Conservation (phyloP, 495 filamentous ascomycete genomes). For the Diplogelasinospora grovesii region DNA sequence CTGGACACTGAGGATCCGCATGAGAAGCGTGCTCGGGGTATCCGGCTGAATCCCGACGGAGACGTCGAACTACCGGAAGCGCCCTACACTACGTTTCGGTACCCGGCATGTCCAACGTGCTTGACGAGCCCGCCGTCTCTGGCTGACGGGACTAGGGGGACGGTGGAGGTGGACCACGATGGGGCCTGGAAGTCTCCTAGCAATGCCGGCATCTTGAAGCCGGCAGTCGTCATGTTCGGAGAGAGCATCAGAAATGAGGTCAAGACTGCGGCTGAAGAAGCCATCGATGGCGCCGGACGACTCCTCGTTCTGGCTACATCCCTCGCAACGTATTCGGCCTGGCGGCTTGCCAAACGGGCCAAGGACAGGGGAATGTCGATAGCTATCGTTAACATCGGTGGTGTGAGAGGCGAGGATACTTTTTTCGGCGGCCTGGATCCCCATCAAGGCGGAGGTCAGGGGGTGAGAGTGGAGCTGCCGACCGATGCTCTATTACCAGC, state of each 20-base stretch:
- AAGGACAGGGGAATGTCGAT: slow-evolving; percentile 77
- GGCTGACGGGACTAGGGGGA: slow-evolving; percentile 47
- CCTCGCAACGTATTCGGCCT: slow-evolving; percentile 90
- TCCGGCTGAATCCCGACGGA: slow-evolving; percentile 87
- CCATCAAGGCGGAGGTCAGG: slow-evolving; percentile 39
- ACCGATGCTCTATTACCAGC: slow-evolving; percentile 49
- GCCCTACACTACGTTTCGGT: slow-evolving; percentile 82
- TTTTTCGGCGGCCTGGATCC: slow-evolving; percentile 53
- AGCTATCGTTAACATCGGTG: slow-evolving; percentile 76
- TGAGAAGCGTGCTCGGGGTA: slow-evolving; percentile 57
- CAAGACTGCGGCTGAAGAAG: slow-evolving; percentile 70
- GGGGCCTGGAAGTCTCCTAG: slow-evolving; percentile 69
- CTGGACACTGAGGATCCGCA: slow-evolving; percentile 69
- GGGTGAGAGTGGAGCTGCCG: slow-evolving; percentile 46
- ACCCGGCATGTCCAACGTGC: slow-evolving; percentile 83
- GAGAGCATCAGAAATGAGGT: slow-evolving; percentile 66
- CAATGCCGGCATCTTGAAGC: slow-evolving; percentile 78
- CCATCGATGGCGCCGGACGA: slow-evolving; percentile 65
- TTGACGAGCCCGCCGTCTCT: slow-evolving; percentile 56
- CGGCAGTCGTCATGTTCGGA: slow-evolving; percentile 91
- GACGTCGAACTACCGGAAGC: slow-evolving; percentile 88
- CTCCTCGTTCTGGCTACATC: slow-evolving; percentile 82
- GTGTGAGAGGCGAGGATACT: slow-evolving; percentile 68
- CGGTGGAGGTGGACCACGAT: slow-evolving; percentile 67
- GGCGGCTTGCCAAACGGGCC: slow-evolving; percentile 78